These are phyloP conservation scores for Notholithocarpus densiflorus DNA, from an alignment of 306 rosid genomes.

Conservation along the genomic window DNA sequence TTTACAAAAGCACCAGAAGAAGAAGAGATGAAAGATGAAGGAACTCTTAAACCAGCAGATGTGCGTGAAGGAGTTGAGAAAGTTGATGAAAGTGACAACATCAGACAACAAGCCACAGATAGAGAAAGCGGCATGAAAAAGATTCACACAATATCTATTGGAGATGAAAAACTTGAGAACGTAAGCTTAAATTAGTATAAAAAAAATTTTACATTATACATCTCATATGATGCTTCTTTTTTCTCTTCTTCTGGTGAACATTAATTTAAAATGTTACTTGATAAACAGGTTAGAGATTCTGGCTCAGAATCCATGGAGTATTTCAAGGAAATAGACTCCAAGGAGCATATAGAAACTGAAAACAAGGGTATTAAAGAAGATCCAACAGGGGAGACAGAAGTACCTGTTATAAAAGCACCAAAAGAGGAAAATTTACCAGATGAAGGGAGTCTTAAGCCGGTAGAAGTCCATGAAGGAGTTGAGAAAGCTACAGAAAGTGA, in stretches of 20 bases:
- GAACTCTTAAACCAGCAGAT: background rate
- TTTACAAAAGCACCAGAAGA: background rate
- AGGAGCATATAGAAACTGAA: background rate
- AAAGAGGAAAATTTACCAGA: background rate
- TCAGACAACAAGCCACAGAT: background rate
- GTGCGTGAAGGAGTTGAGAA: background rate
- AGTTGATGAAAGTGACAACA: background rate
- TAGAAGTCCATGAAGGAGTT: slow-evolving; percentile 5
- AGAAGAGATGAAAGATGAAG: background rate
- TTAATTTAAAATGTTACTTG: background rate
- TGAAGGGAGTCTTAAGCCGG: no score
- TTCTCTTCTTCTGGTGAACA: background rate
- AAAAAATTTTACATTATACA: background rate
- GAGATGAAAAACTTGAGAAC: slow-evolving; percentile 10
- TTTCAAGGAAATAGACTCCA: background rate
- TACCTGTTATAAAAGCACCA: background rate
- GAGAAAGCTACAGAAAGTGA: background rate
- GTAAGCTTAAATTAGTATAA: slow-evolving; percentile 1
- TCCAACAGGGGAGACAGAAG: background rate
- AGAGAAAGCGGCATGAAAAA: background rate
- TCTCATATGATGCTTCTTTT: background rate
- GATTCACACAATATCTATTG: background rate
- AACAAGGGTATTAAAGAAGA: background rate
- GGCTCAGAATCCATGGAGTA: background rate
- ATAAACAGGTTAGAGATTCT: background rate